Conservation (phyloP, 148 eudicot genomes). For the Tetragonia tetragonoides region DNA sequence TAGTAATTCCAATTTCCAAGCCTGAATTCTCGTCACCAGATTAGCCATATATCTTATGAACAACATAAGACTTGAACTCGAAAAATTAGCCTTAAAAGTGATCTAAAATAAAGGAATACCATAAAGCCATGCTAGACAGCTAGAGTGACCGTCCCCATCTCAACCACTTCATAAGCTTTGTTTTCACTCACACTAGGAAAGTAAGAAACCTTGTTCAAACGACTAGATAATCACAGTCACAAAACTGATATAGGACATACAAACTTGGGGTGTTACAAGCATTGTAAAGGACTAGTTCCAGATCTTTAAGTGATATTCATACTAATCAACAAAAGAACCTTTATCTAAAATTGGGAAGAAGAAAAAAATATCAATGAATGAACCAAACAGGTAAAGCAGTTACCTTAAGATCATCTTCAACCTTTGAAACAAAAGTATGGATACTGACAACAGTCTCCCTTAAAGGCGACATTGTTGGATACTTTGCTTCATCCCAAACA, state of each 20-base stretch:
- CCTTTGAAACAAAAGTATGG: conserved; percentile 76
- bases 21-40: neutral
- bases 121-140: neutral
- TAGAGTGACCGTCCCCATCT: neutral
- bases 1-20: neutral
- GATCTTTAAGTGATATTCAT: neutral
- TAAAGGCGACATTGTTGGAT: conserved; percentile 90
- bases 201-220: neutral
- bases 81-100: no score
- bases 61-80: neutral
- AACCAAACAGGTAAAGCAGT: conserved; percentile 4
- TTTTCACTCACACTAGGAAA: neutral
- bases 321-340: neutral
- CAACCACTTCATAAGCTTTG: neutral
- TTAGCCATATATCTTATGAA: neutral
- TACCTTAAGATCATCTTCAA: conserved; percentile 99
- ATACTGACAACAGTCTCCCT: conserved; percentile 78
- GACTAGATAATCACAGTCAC: neutral
- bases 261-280: neutral
- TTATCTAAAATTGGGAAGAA: no score
- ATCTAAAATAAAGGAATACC: neutral
- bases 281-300: neutral
- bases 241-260: neutral
- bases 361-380: neutral
- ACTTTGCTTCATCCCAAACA: conserved; percentile 98